These are phyloP conservation scores for Ophiostoma angusticollis DNA, from an alignment of 2,329 filamentous ascomycete genomes.

Conservation along the genomic window DNA sequence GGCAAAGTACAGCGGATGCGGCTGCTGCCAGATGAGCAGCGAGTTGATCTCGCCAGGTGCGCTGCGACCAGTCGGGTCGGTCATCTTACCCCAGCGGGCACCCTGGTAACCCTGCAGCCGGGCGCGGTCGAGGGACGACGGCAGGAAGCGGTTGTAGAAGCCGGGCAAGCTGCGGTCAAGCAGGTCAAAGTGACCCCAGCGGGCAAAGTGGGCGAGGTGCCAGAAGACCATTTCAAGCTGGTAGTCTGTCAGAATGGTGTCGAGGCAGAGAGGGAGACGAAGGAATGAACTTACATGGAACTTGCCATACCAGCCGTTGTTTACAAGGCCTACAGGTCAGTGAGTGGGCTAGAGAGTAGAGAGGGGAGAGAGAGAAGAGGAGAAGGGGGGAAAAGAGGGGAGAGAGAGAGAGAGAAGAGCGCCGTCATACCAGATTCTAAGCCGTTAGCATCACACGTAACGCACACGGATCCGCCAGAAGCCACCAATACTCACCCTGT, in stretches of 20 bases:
- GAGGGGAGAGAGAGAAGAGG: too few species aligned
- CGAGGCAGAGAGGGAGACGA: background rate
- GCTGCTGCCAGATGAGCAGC: conserved; percentile 50
- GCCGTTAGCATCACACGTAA: conserved; percentile 12
- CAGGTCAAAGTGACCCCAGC: conserved; percentile 35
- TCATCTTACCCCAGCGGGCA: conserved; percentile 41
- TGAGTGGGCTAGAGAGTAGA: too few species aligned
- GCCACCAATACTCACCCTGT: conserved; percentile 28
- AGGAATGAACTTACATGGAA: conserved; percentile 29
- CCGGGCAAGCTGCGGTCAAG: conserved; percentile 31
- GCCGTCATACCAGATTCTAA: conserved; percentile 5
- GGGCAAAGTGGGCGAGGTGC: conserved; percentile 37
- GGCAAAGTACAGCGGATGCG: conserved; percentile 47
- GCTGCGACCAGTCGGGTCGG: conserved; percentile 39
- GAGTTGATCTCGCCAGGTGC: conserved; percentile 49
- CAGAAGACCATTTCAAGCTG: conserved; percentile 41
- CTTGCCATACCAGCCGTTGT: conserved; percentile 45
- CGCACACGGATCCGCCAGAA: too few species aligned
- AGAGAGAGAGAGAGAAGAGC: too few species aligned
- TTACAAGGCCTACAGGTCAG: conserved; percentile 38
- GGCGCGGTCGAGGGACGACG: conserved; percentile 25
- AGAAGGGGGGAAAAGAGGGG: too few species aligned
- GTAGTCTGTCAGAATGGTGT: background rate
- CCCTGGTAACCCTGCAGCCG: conserved; percentile 29
- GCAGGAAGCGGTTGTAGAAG: conserved; percentile 34